Base-by-base conservation (phyloP, 1,284 basidiomycete genomes). In the Malassezia japonica region DNA sequence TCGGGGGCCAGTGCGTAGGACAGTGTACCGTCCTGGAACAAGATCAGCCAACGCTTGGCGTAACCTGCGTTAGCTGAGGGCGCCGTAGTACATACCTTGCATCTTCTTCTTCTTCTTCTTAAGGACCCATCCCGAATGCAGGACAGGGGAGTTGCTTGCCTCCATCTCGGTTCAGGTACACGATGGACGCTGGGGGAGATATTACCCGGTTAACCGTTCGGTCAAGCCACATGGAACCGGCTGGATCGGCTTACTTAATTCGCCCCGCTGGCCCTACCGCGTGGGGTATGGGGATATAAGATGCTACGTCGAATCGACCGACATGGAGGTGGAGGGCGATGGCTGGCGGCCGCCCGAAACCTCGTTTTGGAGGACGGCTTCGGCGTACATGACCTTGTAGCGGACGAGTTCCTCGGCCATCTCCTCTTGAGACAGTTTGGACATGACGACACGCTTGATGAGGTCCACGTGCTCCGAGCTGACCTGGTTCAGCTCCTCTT, bases 61-160 rank as follows among this genome's bases (percentile, higher is more conserved):
- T 72, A 72, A 15, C 69, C 69, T 62, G 46, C 15, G 6, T 29
- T 10, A 27, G 36, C 10, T 8, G 12, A 16, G 20, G 15, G 10
- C 4, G 31, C n/a, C n/a, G n/a, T n/a, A n/a, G 13, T 3, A 34
- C 57, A 21, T 29, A 61, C 60, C 60, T 41, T 72, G 69, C 62
- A 72, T 70, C 55, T 68, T 72, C 59, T 72, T 72, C 43, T 68
- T 60, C 62, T 72, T 72, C 61, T 70, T 72, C 48, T 72, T 72
- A 39, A 72, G 57, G 20, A 72, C 68, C 67, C 67, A 72, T 51
- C 69, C 69, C 7, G 62, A 61, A 34, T 60, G 58, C 27, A 70
- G 50, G 28, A 69, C 53, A 13, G 62, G 25, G 1, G 32, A 39
- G 1, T 31, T 52, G 39, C 45, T 47, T 3, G 39, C 31, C 16